Evolutionary conservation across 768 basidiomycete species (phyloP).

Genomic region (Russula earlei): DNA sequence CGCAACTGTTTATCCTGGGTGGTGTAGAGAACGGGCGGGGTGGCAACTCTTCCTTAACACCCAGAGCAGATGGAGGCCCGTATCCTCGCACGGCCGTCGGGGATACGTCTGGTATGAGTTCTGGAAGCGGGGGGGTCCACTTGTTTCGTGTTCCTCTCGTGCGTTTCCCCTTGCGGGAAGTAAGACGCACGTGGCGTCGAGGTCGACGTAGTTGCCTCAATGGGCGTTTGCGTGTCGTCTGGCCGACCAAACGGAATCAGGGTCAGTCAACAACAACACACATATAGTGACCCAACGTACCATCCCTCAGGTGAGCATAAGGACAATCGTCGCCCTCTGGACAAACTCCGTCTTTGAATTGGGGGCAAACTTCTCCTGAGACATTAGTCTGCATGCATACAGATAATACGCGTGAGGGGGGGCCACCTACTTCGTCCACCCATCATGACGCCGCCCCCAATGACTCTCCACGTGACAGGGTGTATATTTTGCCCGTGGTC

Average conservation of each 20-base stretch:
- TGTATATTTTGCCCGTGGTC: slow-evolving; percentile 36
- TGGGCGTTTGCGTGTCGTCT: not conserved
- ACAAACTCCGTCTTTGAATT: slow-evolving; percentile 24
- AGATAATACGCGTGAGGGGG: not conserved
- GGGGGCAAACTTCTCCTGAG: slow-evolving; percentile 24
- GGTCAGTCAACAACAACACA: not conserved
- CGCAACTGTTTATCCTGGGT: slow-evolving; percentile 9
- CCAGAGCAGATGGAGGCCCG: not conserved
- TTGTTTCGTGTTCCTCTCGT: not conserved
- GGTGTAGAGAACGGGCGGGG: slow-evolving; percentile 16
- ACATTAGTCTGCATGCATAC: not conserved
- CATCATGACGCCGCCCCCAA: slow-evolving; percentile 70
- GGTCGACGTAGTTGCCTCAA: not conserved
- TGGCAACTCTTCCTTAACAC: slow-evolving; percentile 3
- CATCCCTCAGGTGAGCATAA: slow-evolving; percentile 21
- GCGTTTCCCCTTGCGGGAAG: not conserved
- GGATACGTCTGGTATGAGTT: not conserved
- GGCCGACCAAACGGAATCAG: not conserved
- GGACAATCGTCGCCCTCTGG: slow-evolving; percentile 24
- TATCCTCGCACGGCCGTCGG: not conserved
- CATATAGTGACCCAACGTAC: not conserved
- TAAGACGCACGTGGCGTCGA: slow-evolving; percentile 9
- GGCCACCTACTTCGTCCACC: slow-evolving; percentile 29
- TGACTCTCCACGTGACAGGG: slow-evolving; percentile 67
- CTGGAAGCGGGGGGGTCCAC: not conserved